Conservation (phyloP, 352 stramenopile genomes). For the Phytophthora capsici region DNA sequence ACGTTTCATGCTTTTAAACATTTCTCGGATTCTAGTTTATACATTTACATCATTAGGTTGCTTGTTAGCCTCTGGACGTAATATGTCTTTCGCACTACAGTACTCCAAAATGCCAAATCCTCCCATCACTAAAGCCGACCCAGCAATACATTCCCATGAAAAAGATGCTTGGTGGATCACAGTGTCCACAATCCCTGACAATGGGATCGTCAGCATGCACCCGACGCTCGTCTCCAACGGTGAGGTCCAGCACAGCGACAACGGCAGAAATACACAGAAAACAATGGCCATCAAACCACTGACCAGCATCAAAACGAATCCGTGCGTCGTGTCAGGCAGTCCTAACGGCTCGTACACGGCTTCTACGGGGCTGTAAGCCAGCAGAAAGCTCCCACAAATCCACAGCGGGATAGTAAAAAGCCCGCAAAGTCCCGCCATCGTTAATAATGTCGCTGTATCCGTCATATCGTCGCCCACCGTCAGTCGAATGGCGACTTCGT, state of each 20-base stretch:
- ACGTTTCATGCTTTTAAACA: too few species aligned
- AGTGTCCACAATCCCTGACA: constrained; percentile 51
- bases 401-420: constrained; percentile 58
- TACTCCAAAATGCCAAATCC: constrained; percentile 57
- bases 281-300: constrained; percentile 44
- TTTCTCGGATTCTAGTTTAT: too few species aligned
- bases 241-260: constrained; percentile 62
- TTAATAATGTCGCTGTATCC: constrained; percentile 53
- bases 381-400: constrained; percentile 42
- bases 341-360: constrained; percentile 53
- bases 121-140: constrained; percentile 55
- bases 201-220: constrained; percentile 67
- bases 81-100: neutral
- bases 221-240: constrained; percentile 61
- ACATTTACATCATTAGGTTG: neutral
- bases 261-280: constrained; percentile 50
- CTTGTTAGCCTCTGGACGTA: neutral
- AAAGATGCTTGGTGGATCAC: constrained; percentile 51
- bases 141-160: constrained; percentile 50
- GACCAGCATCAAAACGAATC: constrained; percentile 38
- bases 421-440: constrained; percentile 50
- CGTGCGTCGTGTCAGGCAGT: constrained; percentile 37
- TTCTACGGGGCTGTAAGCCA: constrained; percentile 42
- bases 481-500: constrained; percentile 58
- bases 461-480: constrained; percentile 46